Evolutionary conservation across 148 eudicot genomes (phyloP), one percentile per base, ranked within the genome.

Genomic region (Euryodendron excelsum): DNA sequence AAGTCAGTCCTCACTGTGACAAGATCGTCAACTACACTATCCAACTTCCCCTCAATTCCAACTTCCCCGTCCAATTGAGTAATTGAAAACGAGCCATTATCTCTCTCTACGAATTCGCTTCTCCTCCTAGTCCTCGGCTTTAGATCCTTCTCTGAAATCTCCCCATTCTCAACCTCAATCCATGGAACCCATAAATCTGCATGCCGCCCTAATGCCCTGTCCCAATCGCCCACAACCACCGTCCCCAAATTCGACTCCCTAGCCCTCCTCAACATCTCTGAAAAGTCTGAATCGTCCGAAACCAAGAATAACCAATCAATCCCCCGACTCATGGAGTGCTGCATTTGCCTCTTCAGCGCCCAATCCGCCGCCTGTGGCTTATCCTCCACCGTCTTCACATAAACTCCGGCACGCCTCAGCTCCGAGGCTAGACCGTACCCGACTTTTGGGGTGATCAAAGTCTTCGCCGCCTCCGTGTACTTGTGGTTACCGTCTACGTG

Each of bases 351-450:
- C 80, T 90, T 94, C 83, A 94, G 69, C 0, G 98, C 98, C 97
- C 93, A 92, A 81, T 94, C 98, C 1, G 98, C 98, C 47, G 98
- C 94, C 74, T 94, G 98, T 1, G 98, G 98, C 83, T 94, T 94
- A 86, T 94, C 97, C 84, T 86, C 89, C 72, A 94, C 98, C 5
- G 97, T 94, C 85, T 90, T 94, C 10, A 94, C 98, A 75, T 47
- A 88, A 72, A 94, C 97, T 77, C 98, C 98, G 15, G 98, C 98
- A 3, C 98, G 83, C 83, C 88, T 85, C 84, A 94, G 83, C 84
- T 92, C 98, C 6, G 69, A 78, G 0, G 85, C 98, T 28, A 94
- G 74, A 3, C 98, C 94, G 56, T 92, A 94, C 76, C 98, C 98
- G 0, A 82, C 81, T 78, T 89, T 94, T 0, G 96, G 98, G 0